Base-by-base conservation (phyloP, 73 alveolate species). In the Diophrys appendiculata region DNA sequence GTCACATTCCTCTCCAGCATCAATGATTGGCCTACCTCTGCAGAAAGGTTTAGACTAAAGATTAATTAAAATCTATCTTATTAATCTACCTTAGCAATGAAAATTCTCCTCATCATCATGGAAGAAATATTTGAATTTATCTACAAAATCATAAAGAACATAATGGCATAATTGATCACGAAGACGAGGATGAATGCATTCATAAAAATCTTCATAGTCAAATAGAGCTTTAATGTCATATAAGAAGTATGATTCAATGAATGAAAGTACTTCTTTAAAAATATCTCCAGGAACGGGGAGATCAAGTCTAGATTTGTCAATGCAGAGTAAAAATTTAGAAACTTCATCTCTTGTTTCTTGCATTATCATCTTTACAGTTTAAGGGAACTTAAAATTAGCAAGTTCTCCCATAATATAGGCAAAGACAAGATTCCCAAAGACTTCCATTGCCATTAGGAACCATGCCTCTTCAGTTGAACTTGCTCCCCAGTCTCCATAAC, bases 401-500 rank as follows among this genome's bases (percentile, higher is more conserved):
- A 70, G 33, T 22, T 25, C 23, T 30, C 78, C 78, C 22, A 70
- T 34, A 14, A 70, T 33, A 70, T 70, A 33, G 5, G 78, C 29
- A 29, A 70, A 70, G 29, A 35, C 65, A 70, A 33, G 34, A 5
- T 31, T 33, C 23, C 78, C 78, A 8, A 70, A 14, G 55, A 70
- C 68, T 35, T 70, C 78, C 28, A 70, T 34, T 5, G 34, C 8
- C 78, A 70, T 70, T 23, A 70, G 28, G 33, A 31, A 70, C 3
- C 29, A 2, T 31, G 33, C 29, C 23, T 70, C 78, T 0, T 8
- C 22, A 8, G 13, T 70, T 0, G 29, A 34, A 32, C 34, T 22
- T 1, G 78, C 64, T 29, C 28, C 25, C 3, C 22, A 29, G 31
- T 70, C 78, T 28, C 78, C 78, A 25, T 70, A 70, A 8, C 78